Percentiles rank a stretch among this genome's conserved stretches.
Conservation (phyloP, 495 filamentous ascomycete genomes). For the Penicillium coprophilum region DNA sequence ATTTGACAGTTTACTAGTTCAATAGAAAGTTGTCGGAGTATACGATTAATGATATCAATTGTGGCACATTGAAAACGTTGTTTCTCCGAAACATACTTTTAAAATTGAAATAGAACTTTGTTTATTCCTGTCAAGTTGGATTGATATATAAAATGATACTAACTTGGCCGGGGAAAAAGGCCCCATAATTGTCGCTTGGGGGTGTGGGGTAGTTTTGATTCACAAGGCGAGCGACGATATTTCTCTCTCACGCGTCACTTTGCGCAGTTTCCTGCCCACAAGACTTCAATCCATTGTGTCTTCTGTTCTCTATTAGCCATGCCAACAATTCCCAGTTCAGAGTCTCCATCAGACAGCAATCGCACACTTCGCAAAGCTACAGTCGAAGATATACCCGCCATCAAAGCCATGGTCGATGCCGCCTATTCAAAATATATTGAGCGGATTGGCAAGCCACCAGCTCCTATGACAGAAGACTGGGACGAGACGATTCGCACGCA, state of each 20-base stretch:
- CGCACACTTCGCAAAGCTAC: slow-evolving; percentile 25
- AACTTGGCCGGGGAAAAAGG: background rate
- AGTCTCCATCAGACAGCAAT: background rate
- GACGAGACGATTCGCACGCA: slow-evolving; percentile 17
- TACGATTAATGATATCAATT: no score
- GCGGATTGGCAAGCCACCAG: slow-evolving; percentile 38
- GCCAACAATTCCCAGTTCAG: background rate
- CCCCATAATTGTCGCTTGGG: background rate
- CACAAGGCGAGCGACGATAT: background rate
- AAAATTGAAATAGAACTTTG: background rate
- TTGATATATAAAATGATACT: background rate
- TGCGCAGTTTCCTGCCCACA: no score
- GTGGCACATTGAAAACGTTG: background rate
- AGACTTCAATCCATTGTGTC: background rate
- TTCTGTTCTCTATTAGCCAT: background rate
- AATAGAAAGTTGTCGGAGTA: no score
- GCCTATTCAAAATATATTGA: slow-evolving; percentile 40
- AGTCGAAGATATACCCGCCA: slow-evolving; percentile 22
- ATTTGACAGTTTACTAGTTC: no score
- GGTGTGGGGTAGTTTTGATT: background rate
- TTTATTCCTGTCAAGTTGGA: background rate
- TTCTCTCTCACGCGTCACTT: background rate
- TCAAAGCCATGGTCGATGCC: slow-evolving; percentile 30
- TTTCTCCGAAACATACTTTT: background rate
- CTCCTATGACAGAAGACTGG: slow-evolving; percentile 36